Percentiles rank a stretch among this genome's conserved stretches.
Conservation (phyloP, 805 yeast genomes). For the Brettanomyces bruxellensis region DNA sequence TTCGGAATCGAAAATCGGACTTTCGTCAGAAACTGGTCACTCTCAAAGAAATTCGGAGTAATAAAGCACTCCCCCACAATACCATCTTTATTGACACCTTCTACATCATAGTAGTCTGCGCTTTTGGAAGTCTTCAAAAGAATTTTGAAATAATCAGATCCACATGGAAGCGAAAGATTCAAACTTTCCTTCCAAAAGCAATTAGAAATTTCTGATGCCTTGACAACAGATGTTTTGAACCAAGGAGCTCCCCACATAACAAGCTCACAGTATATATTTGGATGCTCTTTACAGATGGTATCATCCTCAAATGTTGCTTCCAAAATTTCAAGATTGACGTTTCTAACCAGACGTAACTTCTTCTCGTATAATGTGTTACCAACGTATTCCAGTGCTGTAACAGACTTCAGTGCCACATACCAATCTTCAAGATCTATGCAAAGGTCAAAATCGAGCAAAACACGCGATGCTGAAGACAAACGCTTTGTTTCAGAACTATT, state of each 20-base stretch:
- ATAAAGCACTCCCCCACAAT: conserved; percentile 45
- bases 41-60: conserved; percentile 40
- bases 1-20: conserved; percentile 13
- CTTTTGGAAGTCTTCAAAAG: conserved; percentile 26
- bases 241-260: conserved; percentile 65
- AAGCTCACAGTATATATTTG: conserved; percentile 55
- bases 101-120: conserved; percentile 7
- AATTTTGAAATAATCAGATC: conserved; percentile 43
- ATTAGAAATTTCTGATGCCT: conserved; percentile 35
- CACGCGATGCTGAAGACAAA: conserved; percentile 18
- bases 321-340: conserved; percentile 46
- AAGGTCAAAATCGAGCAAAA: conserved; percentile 54
- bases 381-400: conserved; percentile 47
- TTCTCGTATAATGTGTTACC: conserved; percentile 20
- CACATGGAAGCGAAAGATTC: conserved; percentile 47
- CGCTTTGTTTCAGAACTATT: background rate
- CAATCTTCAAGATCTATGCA: conserved; percentile 70
- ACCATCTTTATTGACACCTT: conserved; percentile 24
- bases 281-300: background rate
- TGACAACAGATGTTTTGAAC: conserved; percentile 67
- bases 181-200: conserved; percentile 76
- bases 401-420: conserved; percentile 59
- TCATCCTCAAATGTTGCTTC: conserved; percentile 44
- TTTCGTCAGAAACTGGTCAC: conserved; percentile 15
- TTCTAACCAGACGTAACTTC: conserved; percentile 44